Base-by-base conservation (phyloP, 2,329 filamentous ascomycete genomes). In the Cordyceps farinosa region DNA sequence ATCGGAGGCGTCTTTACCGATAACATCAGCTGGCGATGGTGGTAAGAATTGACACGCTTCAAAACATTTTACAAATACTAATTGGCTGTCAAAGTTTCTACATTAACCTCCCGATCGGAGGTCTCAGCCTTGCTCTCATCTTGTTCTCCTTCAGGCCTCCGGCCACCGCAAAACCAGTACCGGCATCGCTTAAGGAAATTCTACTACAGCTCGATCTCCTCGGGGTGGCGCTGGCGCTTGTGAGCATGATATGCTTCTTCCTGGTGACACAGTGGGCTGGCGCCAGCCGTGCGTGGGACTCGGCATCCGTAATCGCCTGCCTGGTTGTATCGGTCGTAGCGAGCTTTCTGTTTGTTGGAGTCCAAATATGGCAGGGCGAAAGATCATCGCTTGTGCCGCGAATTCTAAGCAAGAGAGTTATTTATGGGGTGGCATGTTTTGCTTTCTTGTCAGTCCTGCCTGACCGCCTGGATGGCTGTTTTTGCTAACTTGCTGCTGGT, bases 261-360 rank as follows among this genome's bases (percentile, higher is more conserved):
- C 72, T 79, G 2, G 77, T 77, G 5, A 67, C 79, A 1, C 77
- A 80, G 66, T 79, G 73, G 71, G 78, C 75, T 34, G 78, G 78
- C 3, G 69, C 71, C 29, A 72, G 70, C 0, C 72, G 79, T 45
- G 13, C 73, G 2, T 80, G 78, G 77, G 70, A 68, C 42, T 67
- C 66, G 3, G 67, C 69, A 27, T 63, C 62, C 13, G 71, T 78
- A n/a, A 75, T 78, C 53, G 76, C 75, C 1, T 70, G 72, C 9
- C 66, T 78, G 10, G 69, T 78, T 45, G 74, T 73, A 3, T 68
- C 67, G 30, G 57, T 56, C 2, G 17, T 69, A 13, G 66, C 70
- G 10, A 10, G 74, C 11, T 62, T 69, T 15, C 62, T 67, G 17
- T 78, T 79, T 65, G 57, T 66, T 7, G 58, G 17, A 1, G 57